A percentile compares a stretch with the other conserved stretches of the same genome.
phyloP scores from a whole-genome alignment of 495 filamentous ascomycete genomes.

The Penicillium canescens region DNA sequence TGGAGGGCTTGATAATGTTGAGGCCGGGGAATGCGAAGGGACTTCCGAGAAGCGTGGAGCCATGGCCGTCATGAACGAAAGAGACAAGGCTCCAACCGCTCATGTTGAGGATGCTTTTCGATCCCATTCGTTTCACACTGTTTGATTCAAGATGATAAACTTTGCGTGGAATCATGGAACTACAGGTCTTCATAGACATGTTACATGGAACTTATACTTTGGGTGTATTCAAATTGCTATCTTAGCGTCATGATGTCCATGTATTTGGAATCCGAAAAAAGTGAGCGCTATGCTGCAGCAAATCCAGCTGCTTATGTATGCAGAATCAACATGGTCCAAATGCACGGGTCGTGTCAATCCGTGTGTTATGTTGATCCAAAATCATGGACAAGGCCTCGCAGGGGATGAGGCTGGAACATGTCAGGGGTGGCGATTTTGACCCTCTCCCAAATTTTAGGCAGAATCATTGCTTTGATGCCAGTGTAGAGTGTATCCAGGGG shows the following conservation, averaged over 20 bases:
- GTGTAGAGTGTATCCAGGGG: no score
- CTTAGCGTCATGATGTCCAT: conserved; percentile 3
- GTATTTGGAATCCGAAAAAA: not conserved
- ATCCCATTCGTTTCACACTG: not conserved
- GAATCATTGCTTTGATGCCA: no score
- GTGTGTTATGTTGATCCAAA: no score
- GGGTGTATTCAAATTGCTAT: not conserved
- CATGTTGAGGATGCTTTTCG: conserved; percentile 7
- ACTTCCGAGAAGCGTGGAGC: conserved; percentile 17
- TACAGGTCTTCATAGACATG: not conserved
- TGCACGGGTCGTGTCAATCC: not conserved
- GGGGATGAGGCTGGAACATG: not conserved
- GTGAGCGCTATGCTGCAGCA: conserved; percentile 11
- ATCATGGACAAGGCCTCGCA: no score
- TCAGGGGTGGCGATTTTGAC: not conserved
- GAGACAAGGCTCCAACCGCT: conserved; percentile 3
- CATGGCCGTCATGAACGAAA: conserved; percentile 16
- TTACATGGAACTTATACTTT: not conserved
- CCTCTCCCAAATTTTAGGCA: no score
- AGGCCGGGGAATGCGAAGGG: conserved; percentile 27
- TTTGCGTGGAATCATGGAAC: not conserved
- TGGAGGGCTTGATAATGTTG: conserved; percentile 35
- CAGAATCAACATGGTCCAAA: not conserved
- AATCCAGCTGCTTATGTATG: conserved; percentile 7
- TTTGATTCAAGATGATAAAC: not conserved